Evolutionary conservation across 2,329 filamentous ascomycete genomes (phyloP), one percentile per base, ranked within the genome.

Genomic region (Ampelomyces quisqualis): DNA sequence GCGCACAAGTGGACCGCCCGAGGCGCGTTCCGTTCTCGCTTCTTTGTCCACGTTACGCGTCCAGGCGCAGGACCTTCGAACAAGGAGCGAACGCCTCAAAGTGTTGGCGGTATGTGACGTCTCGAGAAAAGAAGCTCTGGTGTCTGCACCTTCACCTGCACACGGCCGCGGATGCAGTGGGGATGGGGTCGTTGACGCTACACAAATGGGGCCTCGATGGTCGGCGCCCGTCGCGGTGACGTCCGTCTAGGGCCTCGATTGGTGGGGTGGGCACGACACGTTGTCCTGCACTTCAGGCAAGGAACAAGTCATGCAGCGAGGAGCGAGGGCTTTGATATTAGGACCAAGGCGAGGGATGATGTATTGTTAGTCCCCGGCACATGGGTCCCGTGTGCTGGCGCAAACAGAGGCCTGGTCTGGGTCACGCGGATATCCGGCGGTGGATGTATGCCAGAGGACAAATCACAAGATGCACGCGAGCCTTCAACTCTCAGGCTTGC

Each of bases 361-460:
- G 43, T 40, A 31, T 46, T 40, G 34, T 36, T 29, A 20, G 29
- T 29, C 20, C 18, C 20, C 30, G 24, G 21, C 45, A 53, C 51
- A 51, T 45, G 59, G 51, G 48, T 44, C 54, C 47, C 54, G 50
- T 60, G 51, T 51, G 49, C 40, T 55, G 53, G 51, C 51, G 47
- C 49, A 53, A 53, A 49, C 51, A 31, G 38, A 37, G 40, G 47
- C 36, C 29, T 18, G 28, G n/a, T 22, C 37, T 13, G 21, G 37
- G 53, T 57, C 58, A 62, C 56, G 57, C 55, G 49, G 43, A 51
- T 49, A 46, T 53, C 54, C 45, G 45, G 55, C 55, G 53, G 53
- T 56, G 47, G 48, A 47, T 42, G 52, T 37, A 43, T 45, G 32
- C 44, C 30, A 34, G 47, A 50, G 45, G 48, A 45, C 58, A 50